These are phyloP conservation scores for Paramecium primaurelia DNA, from an alignment of 73 alveolate genomes.

Conservation along the genomic window DNA sequence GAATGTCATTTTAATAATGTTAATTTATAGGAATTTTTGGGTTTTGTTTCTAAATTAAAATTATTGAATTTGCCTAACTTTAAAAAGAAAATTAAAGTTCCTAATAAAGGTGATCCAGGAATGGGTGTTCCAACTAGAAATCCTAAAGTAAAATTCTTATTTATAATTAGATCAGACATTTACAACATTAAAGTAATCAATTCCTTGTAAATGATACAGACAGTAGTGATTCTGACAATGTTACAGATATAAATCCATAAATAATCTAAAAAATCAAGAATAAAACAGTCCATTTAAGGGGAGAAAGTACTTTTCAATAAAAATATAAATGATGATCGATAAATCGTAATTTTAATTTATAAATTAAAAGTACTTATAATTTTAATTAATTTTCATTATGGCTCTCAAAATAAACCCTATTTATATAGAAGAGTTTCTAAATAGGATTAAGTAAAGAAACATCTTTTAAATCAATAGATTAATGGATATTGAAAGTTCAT, in stretches of 20 bases:
- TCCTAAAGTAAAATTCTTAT: neutral
- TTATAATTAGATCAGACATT: neutral
- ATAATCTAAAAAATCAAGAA: neutral
- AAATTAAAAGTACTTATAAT: neutral
- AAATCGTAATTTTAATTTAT: neutral
- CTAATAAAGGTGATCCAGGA: constrained; percentile 33
- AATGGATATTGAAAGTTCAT: neutral
- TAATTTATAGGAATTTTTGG: neutral
- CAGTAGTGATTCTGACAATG: neutral
- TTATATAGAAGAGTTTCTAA: neutral
- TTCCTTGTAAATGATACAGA: neutral
- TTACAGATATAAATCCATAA: neutral
- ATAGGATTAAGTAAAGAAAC: neutral
- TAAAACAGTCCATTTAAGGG: neutral
- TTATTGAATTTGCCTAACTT: neutral
- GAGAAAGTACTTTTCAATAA: constrained; percentile 18
- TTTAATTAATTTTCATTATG: neutral
- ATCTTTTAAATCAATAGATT: neutral
- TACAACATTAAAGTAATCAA: neutral
- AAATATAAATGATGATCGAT: neutral
- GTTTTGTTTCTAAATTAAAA: constrained; percentile 23
- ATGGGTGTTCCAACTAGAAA: constrained; percentile 24
- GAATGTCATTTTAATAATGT: neutral
- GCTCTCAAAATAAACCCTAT: neutral
- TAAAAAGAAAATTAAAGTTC: constrained; percentile 13